Percentiles rank a stretch among this genome's conserved stretches.
Evolutionary conservation across 1,284 basidiomycete species (phyloP).

Genomic region (Athelia psychrophila): DNA sequence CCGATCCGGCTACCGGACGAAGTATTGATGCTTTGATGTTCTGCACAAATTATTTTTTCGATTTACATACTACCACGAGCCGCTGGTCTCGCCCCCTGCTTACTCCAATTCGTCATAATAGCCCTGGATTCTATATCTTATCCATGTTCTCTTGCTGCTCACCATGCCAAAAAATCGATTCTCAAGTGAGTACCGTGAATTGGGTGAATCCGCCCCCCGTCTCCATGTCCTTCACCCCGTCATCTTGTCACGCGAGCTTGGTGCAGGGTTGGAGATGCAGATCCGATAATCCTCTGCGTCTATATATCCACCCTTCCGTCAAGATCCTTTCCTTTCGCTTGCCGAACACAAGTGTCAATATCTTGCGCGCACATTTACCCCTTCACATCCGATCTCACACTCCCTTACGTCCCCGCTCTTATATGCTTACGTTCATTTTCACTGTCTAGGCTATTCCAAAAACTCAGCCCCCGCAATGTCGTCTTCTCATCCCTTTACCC

Average conservation of each 20-base stretch:
- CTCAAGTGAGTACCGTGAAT: constrained; percentile 35
- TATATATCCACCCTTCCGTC: no score
- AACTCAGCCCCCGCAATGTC: constrained; percentile 60
- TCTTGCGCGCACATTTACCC: constrained; percentile 17
- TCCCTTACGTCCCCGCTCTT: constrained; percentile 6
- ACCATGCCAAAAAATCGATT: constrained; percentile 50
- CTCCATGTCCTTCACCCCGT: constrained; percentile 19
- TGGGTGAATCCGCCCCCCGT: constrained; percentile 9
- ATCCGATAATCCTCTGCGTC: neutral
- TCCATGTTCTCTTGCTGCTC: constrained; percentile 45
- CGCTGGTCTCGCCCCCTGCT: neutral
- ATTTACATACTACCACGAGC: neutral
- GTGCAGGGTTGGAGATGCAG: neutral
- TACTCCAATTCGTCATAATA: constrained; percentile 8
- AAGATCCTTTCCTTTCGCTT: constrained; percentile 3
- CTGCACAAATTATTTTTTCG: neutral
- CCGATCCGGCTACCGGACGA: neutral
- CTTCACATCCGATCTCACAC: constrained; percentile 14
- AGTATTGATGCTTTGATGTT: neutral
- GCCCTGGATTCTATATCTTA: constrained; percentile 47
- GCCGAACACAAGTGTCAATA: constrained; percentile 1
- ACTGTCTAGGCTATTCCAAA: constrained; percentile 48
- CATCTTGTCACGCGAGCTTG: constrained; percentile 27
- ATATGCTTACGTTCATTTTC: neutral
- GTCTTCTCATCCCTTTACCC: constrained; percentile 64